Evolutionary conservation across 331 rosid genomes (phyloP), one percentile per base, ranked within the genome.

Genomic region (Quercus tomentella): DNA sequence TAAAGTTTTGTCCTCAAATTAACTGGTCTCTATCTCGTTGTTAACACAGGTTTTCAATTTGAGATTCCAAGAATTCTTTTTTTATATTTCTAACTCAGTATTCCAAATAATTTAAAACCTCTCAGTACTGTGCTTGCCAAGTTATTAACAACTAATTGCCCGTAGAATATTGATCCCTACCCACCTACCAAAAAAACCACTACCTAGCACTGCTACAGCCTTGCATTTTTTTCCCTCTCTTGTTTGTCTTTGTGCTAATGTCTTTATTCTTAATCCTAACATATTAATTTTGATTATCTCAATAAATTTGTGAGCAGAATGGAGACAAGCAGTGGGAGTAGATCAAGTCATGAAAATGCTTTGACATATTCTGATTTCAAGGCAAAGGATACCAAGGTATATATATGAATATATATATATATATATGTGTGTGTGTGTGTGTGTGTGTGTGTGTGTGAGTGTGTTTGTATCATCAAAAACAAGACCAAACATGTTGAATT

Each of bases 361-460:
- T 79, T 67, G 77, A 57, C 83, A 66, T 52, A 66, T 80, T 52
- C 88, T 77, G 69, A 56, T 72, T 78, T 82, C 67, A 55, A 56
- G 69, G 79, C 84, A 79, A 86, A 83, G 43, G 80, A 78, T 41
- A 83, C 75, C 82, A 84, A 68, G 89, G 96, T 91, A 82, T 71
- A 75, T 72, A 70, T 69, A 8, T 2, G 12, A 2, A 41, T 41
- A 30, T 6, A n/a, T 45, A 80, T 31, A 31, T 33, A 5, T 30
- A 31, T 31, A 31, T 31, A 31, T 31, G 1, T 25, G 1, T n/a
- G n/a, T n/a, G n/a, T n/a, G n/a, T n/a, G n/a, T n/a, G n/a, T n/a
- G n/a, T 35, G 3, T 4, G 3, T 33, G 4, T 30, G 4, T 31
- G 33, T 31, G 5, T 28, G 31, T 28, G 31, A 4, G 5, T 31